Evolutionary conservation across 495 filamentous ascomycete genomes (phyloP), one percentile per base, ranked within the genome.

Genomic region (Hypomontagnella monticulosa): DNA sequence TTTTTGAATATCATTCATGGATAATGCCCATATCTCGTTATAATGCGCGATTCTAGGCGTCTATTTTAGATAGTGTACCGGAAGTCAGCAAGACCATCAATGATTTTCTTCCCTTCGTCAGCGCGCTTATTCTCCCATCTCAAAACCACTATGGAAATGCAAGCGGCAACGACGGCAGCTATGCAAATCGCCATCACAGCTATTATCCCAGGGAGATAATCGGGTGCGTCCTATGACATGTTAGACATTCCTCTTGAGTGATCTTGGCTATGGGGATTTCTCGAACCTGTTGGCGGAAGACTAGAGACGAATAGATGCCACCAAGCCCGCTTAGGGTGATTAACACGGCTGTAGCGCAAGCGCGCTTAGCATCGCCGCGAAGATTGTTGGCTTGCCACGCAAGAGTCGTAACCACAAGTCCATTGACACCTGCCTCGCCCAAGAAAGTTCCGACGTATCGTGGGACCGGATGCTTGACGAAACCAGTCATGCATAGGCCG

Each of bases 381-480:
- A 88, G 80, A 66, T 89, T 89, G 67, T 88, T 88, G 19, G 83
- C 82, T 57, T 89, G 86, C 67, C 87, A 89, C 0, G 87, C 81
- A 70, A 89, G 75, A 4, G 75, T 74, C 2, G 78, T 71, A 0
- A 81, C 86, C 30, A 88, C 78, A 38, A 87, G 87, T 4, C 80
- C 78, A 54, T 86, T 86, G 15, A 77, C 74, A 1, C 83, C 83
- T 0, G 82, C 80, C 7, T 83, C 76, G 6, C 81, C 81, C 32
- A 89, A 67, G 70, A 89, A 89, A 14, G 84, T 80, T 14, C 87
- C 87, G 32, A 84, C 75, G 64, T 88, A 89, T 37, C 81, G 82
- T 5, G 73, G 76, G 3, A 76, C 80, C 23, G 79, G 73, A 32
- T 73, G 73, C 14, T 67, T 69, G 19, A 80, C 70, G 67, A 86